A percentile compares a stretch with the other conserved stretches of the same genome.
These are phyloP conservation scores for Hygrocybe coccinea DNA, from an alignment of 768 basidiomycete species.

Conservation along the genomic window DNA sequence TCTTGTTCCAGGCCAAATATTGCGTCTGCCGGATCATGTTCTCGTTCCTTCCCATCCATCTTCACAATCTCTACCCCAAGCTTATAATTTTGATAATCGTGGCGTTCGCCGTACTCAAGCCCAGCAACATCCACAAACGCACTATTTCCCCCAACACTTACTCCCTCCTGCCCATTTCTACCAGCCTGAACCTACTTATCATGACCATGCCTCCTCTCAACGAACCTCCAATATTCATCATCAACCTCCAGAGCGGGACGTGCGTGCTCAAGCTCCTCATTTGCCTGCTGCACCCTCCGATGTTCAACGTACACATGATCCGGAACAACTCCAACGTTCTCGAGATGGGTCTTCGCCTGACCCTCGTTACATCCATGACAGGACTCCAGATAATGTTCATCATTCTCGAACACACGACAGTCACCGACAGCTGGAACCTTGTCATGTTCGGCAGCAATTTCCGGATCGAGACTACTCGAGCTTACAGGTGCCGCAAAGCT, in stretches of 20 bases:
- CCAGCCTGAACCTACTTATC: neutral
- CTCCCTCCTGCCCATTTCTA: neutral
- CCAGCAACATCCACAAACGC: neutral
- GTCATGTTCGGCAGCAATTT: no score
- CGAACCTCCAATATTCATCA: neutral
- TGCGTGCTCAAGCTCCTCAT: neutral
- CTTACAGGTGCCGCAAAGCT: neutral
- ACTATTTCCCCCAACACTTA: neutral
- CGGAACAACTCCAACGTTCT: no score
- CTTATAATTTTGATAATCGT: neutral
- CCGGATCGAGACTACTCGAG: neutral
- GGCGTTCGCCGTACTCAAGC: no score
- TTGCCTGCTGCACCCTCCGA: no score
- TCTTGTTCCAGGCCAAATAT: conserved; percentile 52
- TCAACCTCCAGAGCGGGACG: neutral
- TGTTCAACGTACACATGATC: no score
- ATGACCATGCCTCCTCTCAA: neutral
- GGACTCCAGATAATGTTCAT: no score
- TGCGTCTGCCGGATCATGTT: conserved; percentile 29
- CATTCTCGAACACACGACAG: no score
- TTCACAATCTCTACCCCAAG: neutral
- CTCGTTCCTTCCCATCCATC: neutral
- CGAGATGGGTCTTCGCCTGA: no score
- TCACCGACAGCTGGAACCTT: no score
- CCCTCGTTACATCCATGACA: no score